These are phyloP conservation scores for Monosporozyma yasuniensis DNA, from an alignment of 805 yeast species.

Conservation along the genomic window DNA sequence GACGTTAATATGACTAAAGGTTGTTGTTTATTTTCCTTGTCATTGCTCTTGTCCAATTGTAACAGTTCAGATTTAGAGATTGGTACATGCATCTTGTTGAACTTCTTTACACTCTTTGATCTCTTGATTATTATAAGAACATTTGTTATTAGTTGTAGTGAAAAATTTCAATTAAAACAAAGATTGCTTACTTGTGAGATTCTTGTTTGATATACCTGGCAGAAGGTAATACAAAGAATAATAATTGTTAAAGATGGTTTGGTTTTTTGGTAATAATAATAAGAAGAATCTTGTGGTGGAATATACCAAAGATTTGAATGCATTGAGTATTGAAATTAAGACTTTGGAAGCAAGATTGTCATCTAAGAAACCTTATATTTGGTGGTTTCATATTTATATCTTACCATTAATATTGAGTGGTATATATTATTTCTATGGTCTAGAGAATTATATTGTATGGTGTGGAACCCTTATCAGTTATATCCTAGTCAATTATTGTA, in stretches of 20 bases:
- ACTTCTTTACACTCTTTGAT: too few relatives aligned
- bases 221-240: too few relatives aligned
- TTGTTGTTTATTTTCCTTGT: conserved; percentile 6
- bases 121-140: too few relatives aligned
- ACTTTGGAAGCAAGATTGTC: background rate
- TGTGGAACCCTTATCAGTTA: background rate
- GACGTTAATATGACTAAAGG: conserved; percentile 31
- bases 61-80: background rate
- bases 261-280: background rate
- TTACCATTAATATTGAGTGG: background rate
- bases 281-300: background rate
- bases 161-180: too few relatives aligned
- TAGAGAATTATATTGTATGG: background rate
- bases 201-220: too few relatives aligned
- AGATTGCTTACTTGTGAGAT: too few relatives aligned
- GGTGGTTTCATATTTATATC: background rate
- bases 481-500: background rate
- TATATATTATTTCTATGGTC: background rate
- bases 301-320: background rate
- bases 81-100: background rate
- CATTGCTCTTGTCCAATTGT: background rate
- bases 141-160: too few relatives aligned
- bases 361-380: background rate
- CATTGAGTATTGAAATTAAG: background rate
- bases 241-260: too few relatives aligned